These are phyloP conservation scores for Hygrocybe punicea DNA, from an alignment of 768 basidiomycete species.

Conservation along the genomic window DNA sequence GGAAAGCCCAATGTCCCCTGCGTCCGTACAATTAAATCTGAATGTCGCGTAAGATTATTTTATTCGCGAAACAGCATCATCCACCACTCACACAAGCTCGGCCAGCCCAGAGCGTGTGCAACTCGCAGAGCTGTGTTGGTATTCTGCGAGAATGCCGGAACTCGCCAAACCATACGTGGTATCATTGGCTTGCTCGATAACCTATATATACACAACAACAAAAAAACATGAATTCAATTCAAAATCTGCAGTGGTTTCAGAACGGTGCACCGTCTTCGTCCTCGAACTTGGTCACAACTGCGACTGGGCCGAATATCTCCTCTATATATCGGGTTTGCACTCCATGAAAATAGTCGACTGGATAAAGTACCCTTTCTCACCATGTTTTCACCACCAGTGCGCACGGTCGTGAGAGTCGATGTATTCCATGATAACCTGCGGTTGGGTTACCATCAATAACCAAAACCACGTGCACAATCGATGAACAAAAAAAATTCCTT, in stretches of 20 bases:
- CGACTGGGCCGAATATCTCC: slow-evolving; percentile 75
- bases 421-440: slow-evolving; percentile 66
- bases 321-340: slow-evolving; percentile 59
- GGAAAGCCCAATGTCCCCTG: slow-evolving; percentile 45
- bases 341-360: slow-evolving; percentile 59
- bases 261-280: slow-evolving; percentile 42
- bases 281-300: slow-evolving; percentile 65
- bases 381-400: slow-evolving; percentile 56
- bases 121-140: slow-evolving; percentile 69
- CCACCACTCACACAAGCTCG: slow-evolving; percentile 58
- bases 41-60: slow-evolving; percentile 39
- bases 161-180: slow-evolving; percentile 84
- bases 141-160: slow-evolving; percentile 80
- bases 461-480: background rate
- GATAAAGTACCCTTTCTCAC: slow-evolving; percentile 63
- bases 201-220: too few species aligned
- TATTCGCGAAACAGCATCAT: background rate
- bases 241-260: too few species aligned
- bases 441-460: background rate
- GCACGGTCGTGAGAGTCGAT: slow-evolving; percentile 61
- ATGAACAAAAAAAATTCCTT: slow-evolving; percentile 19
- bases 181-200: slow-evolving; percentile 76
- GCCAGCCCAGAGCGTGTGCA: slow-evolving; percentile 73
- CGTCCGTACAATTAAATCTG: slow-evolving; percentile 45
- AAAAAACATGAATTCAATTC: background rate